A percentile compares a stretch with the other conserved stretches of the same genome.
These are phyloP conservation scores for Aegilops speltoides DNA, from an alignment of 176 grass and related monocot species.

Conservation along the genomic window DNA sequence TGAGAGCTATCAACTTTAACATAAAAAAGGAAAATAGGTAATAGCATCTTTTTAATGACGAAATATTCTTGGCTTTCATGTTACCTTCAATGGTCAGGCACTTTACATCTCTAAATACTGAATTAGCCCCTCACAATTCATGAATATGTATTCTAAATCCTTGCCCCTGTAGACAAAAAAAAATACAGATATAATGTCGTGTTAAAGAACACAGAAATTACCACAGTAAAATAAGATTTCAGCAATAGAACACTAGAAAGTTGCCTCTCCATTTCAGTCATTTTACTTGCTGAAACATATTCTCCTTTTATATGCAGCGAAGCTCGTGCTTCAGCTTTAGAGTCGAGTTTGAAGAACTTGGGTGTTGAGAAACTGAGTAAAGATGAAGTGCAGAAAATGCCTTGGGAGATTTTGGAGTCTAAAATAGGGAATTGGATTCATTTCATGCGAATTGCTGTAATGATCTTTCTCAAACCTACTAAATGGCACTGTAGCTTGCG, in stretches of 20 bases:
- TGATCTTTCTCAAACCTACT: neutral
- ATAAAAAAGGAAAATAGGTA: neutral
- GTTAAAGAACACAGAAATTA: neutral
- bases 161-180: neutral
- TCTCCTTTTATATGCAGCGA: conserved; percentile 47
- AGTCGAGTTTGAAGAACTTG: conserved; percentile 85
- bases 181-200: neutral
- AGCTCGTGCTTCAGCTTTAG: conserved; percentile 79
- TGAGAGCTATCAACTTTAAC: neutral
- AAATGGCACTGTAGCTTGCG: conserved; percentile 13
- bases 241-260: neutral
- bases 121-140: neutral
- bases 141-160: neutral
- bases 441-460: conserved; percentile 97
- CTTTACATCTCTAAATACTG: neutral
- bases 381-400: conserved; percentile 98
- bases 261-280: no score
- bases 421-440: conserved; percentile 99
- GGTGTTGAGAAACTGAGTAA: conserved; percentile 96
- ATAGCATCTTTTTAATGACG: neutral
- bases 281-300: conserved; percentile 26
- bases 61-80: neutral
- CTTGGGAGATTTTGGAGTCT: conserved; percentile 87
- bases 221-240: neutral
- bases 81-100: neutral